Base-by-base conservation (phyloP, 768 basidiomycete genomes). In the Pilatotrama ljubarskyi region DNA sequence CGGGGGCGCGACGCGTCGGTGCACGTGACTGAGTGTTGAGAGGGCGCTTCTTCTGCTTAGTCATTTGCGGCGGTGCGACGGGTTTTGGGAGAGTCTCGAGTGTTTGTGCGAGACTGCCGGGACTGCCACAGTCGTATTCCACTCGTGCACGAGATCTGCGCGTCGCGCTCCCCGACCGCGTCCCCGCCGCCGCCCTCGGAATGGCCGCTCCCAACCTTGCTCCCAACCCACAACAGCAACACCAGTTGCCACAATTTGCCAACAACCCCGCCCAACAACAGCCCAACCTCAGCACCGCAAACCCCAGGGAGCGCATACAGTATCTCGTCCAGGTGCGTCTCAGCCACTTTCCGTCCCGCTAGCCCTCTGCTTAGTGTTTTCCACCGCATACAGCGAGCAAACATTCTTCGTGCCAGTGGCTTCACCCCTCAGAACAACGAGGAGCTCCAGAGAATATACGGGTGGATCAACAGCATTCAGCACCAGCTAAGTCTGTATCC, bases 401-500 rank as follows among this genome's bases (percentile, higher is more conserved):
- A 76, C 32, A 54, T 68, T 38, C 76, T 84, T 32, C 77, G 74
- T 40, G 66, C 66, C n/a, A 70, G 75, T 38, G 83, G 83, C 13
- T 72, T 70, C 58, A 79, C 81, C 11, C 70, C 76, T n/a, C 78
- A 82, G 48, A 76, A 75, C 2, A 76, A 72, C 9, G 70, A 63
- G 22, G 83, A 84, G 55, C 72, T 83, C 22, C 75, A 72, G 6
- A 72, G 68, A 56, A 70, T 84, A 46, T 64, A 76, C 49, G 70
- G 73, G 25, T 70, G 78, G 62, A 66, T 85, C 38, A 65, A 69
- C 5, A 66, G 64, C 7, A 61, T 78, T 35, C 77, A 81, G 61
- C 72, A 55, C 20, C 61, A 55, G 25, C 62, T 62, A 17, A 56
- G 61, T 60, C 37, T 43, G 49, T 72, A 69, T 49, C 40, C 24